These are phyloP conservation scores for Austroboletus novae-zelandiae DNA, from an alignment of 1,284 basidiomycete genomes.

Conservation along the genomic window DNA sequence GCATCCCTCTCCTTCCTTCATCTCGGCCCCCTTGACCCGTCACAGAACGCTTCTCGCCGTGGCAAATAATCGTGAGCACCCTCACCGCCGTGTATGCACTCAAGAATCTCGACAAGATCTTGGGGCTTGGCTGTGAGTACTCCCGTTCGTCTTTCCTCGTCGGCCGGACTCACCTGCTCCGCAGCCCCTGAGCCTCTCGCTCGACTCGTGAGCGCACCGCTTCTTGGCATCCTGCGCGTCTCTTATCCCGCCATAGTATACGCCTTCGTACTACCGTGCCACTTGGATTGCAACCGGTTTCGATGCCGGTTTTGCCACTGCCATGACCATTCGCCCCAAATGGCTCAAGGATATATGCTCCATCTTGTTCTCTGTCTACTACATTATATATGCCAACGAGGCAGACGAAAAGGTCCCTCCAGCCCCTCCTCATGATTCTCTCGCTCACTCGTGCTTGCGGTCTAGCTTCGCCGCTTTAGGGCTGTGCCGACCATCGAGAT, in stretches of 20 bases:
- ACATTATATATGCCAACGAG: conserved; percentile 91
- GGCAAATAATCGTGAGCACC: conserved; percentile 88
- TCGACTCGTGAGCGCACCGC: conserved; percentile 58
- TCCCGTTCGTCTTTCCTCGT: conserved; percentile 10
- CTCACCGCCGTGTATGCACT: conserved; percentile 84
- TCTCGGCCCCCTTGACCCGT: neutral
- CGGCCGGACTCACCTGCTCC: neutral
- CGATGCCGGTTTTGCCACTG: conserved; percentile 97
- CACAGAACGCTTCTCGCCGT: conserved; percentile 85
- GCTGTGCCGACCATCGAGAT: conserved; percentile 95
- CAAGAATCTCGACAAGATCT: conserved; percentile 83
- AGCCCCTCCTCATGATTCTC: neutral
- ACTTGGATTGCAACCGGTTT: conserved; percentile 93
- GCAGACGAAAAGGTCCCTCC: conserved; percentile 85
- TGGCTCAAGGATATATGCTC: conserved; percentile 89
- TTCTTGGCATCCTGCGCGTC: conserved; percentile 6
- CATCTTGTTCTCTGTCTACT: conserved; percentile 85
- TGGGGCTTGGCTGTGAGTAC: conserved; percentile 76
- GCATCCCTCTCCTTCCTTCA: conserved; percentile 18
- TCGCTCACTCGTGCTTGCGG: neutral
- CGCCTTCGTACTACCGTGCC: conserved; percentile 92
- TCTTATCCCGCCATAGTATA: conserved; percentile 59
- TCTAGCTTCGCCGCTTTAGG: conserved; percentile 83
- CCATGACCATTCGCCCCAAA: conserved; percentile 89
- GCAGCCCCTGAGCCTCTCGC: conserved; percentile 92